A percentile compares a stretch with the other conserved stretches of the same genome.
These are phyloP conservation scores for Heliosperma pusillum DNA, from an alignment of 148 eudicot species.

Conservation along the genomic window DNA sequence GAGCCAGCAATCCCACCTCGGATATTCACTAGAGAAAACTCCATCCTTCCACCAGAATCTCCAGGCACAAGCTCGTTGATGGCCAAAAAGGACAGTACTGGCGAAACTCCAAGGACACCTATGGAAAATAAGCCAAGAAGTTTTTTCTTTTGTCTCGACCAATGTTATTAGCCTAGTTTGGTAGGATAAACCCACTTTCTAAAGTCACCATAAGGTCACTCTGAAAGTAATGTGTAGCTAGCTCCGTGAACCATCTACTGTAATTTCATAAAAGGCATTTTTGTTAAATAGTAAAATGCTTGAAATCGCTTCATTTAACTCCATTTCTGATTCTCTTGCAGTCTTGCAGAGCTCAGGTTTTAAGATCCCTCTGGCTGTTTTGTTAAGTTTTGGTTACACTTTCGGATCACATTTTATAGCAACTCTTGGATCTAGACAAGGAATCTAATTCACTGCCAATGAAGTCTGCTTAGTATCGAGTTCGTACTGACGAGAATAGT, in stretches of 20 bases:
- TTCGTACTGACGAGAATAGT: too few species aligned
- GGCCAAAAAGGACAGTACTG: constrained; percentile 50
- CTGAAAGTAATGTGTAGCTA: constrained; percentile 31
- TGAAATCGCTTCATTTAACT: too few species aligned
- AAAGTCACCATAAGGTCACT: constrained; percentile 15
- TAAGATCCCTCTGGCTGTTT: too few species aligned
- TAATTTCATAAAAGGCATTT: constrained; percentile 21
- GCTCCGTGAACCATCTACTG: constrained; percentile 20
- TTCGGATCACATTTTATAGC: too few species aligned
- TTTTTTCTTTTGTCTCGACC: constrained; percentile 64
- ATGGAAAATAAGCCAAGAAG: constrained; percentile 52
- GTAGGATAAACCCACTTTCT: constrained; percentile 26
- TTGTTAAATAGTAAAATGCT: too few species aligned
- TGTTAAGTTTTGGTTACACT: too few species aligned
- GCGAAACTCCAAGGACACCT: constrained; percentile 51
- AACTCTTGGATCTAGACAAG: too few species aligned
- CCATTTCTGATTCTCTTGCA: too few species aligned
- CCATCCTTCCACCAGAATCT: constrained; percentile 79
- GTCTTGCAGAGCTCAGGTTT: too few species aligned
- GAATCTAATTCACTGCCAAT: too few species aligned
- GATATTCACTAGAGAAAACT: constrained; percentile 57
- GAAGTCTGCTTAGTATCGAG: too few species aligned
- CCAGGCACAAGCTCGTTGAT: constrained; percentile 87
- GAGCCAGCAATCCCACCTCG: constrained; percentile 60
- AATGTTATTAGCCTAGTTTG: constrained; percentile 40